Base-by-base conservation (phyloP, 768 basidiomycete species). In the Candolleomyces aberdarensis region DNA sequence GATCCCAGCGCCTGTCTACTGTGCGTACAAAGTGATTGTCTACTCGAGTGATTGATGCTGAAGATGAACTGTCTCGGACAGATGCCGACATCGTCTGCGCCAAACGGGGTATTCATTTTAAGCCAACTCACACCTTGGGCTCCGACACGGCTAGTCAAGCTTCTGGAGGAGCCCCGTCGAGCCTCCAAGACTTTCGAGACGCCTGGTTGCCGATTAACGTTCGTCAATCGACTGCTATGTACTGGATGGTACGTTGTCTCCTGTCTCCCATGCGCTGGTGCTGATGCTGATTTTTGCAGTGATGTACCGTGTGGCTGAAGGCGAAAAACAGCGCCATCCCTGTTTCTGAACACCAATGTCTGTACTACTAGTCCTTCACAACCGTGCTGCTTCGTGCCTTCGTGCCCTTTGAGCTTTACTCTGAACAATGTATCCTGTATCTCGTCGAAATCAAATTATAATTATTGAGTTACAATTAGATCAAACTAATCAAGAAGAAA, bases 11-110 rank as follows among this genome's bases (percentile, higher is more conserved):
- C 92, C 92, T 0, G 90, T 93, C 0, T 94, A 94, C 63, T 94
- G 91, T 92, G 66, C 66, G 86, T 26, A 26, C 26, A 26, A 26
- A 26, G 26, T 26, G 26, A 64, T 26, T 13, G 48, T 17, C 8
- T 13, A 14, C 9, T 55, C 82, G 1, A 20, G 20, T 10, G 39
- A 19, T 36, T 39, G 9, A 19, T 43, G 41, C 7, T 41, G n/a
- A 22, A 26, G 26, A 40, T 19, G 26, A 29, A 6, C 36, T 19
- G 19, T 26, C 62, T 58, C 19, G 59, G 20, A 80, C 85, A 91
- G 90, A 92, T 69, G 90, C 89, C 7, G 87, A 92, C 65, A 88
- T 87, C n/a, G 89, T 91, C 19, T 93, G 91, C 68, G 79, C 88
- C 1, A 83, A 92, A 3, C 88, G 91, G 0, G 91, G 89, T 74